Conservation (phyloP, 73 alveolate genomes). For the Tetrahymena elliotti region DNA sequence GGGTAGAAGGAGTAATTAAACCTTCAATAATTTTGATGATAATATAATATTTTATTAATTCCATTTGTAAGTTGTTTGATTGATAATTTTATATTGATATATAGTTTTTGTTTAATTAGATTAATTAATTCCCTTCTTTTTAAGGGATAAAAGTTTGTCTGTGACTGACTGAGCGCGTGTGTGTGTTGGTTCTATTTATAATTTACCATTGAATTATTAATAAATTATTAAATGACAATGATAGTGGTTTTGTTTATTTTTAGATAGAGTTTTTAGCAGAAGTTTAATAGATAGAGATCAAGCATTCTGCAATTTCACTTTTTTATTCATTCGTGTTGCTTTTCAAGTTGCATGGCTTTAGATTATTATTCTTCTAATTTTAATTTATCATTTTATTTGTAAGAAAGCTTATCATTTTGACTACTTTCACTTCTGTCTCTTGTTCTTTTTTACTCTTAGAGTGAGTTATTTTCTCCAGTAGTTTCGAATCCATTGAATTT, state of each 20-base stretch:
- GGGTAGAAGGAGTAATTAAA: neutral
- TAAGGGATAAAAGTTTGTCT: neutral
- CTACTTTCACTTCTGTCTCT: neutral
- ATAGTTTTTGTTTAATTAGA: neutral
- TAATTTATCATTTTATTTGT: neutral
- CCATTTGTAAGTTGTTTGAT: too few species aligned
- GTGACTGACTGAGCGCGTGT: too few species aligned
- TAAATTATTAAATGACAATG: neutral
- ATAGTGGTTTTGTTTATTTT: neutral
- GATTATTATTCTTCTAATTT: neutral
- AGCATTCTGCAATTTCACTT: neutral
- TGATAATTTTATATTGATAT: neutral
- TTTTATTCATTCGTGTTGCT: neutral
- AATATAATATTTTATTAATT: too few species aligned
- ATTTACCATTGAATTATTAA: neutral
- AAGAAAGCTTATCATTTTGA: neutral
- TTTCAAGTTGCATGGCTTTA: neutral
- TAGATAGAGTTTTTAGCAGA: neutral
- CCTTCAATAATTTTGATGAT: neutral
- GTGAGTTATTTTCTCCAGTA: neutral
- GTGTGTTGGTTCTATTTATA: too few species aligned
- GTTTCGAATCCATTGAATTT: conserved; percentile 51
- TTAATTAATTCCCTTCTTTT: neutral
- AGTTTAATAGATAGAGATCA: neutral
- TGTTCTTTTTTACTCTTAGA: neutral